phyloP scores from a whole-genome alignment of 306 rosid genomes.

The Inga leiocalycina region DNA sequence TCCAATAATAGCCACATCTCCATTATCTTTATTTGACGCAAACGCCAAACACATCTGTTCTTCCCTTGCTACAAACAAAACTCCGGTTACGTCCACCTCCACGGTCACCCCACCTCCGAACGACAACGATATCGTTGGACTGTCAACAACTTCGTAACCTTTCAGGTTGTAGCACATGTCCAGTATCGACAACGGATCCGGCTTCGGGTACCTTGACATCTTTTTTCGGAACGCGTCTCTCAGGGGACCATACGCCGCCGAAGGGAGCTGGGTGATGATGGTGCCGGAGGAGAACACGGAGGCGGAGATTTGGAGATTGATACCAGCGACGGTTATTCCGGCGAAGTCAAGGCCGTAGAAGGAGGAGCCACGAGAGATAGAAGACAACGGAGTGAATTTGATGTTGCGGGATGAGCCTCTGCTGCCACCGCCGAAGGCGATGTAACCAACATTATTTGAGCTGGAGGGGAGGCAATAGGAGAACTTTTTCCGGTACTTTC shows the following conservation, averaged over 20 bases:
- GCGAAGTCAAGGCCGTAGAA: not conserved
- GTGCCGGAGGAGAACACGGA: not conserved
- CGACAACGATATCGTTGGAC: not conserved
- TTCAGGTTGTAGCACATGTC: not conserved
- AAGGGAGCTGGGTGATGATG: not conserved
- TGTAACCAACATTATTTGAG: not conserved
- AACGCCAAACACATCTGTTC: not conserved
- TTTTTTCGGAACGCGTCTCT: not conserved
- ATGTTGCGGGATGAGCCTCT: not conserved
- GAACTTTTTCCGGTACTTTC: not conserved
- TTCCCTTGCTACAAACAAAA: not conserved
- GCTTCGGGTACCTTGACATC: not conserved
- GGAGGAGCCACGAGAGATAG: not conserved
- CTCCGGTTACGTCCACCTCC: not conserved
- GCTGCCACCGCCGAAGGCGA: not conserved
- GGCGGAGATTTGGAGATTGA: not conserved
- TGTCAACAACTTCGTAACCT: not conserved
- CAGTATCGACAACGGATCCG: not conserved
- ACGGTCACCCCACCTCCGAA: not conserved
- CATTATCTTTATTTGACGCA: not conserved
- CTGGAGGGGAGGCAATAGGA: not conserved
- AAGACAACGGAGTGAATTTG: not conserved
- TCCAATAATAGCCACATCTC: slow-evolving; percentile 47
- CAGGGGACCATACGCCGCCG: not conserved
- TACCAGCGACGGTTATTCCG: not conserved